Percentiles rank a stretch among this genome's conserved stretches.
Evolutionary conservation across 2,329 filamentous ascomycete species (phyloP).

Genomic region (Aspergillus ibericus): DNA sequence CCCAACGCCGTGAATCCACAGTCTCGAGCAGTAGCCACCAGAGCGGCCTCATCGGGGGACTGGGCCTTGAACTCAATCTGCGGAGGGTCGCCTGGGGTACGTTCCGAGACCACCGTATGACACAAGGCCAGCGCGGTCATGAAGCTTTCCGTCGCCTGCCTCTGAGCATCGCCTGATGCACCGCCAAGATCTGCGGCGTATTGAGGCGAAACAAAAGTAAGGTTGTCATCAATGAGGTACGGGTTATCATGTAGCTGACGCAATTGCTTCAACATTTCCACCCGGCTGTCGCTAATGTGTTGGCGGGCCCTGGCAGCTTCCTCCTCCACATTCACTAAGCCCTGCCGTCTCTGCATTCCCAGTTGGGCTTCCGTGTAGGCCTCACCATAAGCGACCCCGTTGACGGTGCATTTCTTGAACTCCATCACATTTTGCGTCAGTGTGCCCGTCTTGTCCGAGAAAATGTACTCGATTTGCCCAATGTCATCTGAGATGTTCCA

Average conservation of each 20-base stretch:
- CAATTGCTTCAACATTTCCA: conserved; percentile 3
- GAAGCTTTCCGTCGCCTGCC: background rate
- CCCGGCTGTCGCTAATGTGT: background rate
- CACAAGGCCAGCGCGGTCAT: conserved; percentile 1
- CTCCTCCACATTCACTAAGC: conserved; percentile 2
- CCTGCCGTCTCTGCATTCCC: conserved; percentile 6
- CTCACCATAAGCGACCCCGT: conserved; percentile 1
- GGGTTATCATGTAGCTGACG: conserved; percentile 6
- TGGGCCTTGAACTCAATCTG: conserved; percentile 7
- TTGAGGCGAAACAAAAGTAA: conserved; percentile 1
- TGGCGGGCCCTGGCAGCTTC: conserved; percentile 7
- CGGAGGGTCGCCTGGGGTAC: conserved; percentile 1
- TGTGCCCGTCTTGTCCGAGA: conserved; percentile 90
- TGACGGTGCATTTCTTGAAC: conserved; percentile 77
- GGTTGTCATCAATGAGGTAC: conserved; percentile 1
- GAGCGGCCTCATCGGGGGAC: conserved; percentile 2
- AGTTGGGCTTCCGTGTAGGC: conserved; percentile 3
- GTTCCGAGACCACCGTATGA: conserved; percentile 7
- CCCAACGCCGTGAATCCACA: conserved; percentile 1
- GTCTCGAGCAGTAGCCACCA: conserved; percentile 6
- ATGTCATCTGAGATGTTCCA: conserved; percentile 6
- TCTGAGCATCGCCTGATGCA: conserved; percentile 1
- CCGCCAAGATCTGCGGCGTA: conserved; percentile 1
- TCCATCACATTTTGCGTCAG: conserved; percentile 94
- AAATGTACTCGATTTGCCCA: conserved; percentile 97